Evolutionary conservation across 352 stramenopile genomes (phyloP).

Genomic region (Globisporangium canariense): DNA sequence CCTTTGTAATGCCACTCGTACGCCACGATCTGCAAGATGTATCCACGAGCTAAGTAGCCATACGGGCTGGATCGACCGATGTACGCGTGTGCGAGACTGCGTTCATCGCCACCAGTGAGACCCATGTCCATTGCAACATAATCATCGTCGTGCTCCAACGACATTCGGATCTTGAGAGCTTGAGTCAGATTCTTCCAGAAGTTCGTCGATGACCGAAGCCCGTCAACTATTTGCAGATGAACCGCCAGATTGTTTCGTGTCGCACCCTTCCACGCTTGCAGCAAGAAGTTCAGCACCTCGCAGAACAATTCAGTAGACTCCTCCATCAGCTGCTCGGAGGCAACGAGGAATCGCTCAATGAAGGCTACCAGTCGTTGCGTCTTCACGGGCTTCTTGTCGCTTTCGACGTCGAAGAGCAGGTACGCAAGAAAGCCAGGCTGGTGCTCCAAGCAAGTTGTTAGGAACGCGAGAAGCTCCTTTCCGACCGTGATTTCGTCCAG

Average conservation of each 20-base stretch:
- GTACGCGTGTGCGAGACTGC: conserved; percentile 23
- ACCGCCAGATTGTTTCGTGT: conserved; percentile 31
- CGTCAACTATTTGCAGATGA: conserved; percentile 44
- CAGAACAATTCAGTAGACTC: conserved; percentile 56
- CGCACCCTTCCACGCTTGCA: conserved; percentile 56
- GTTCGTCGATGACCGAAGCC: conserved; percentile 27
- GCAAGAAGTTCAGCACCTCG: conserved; percentile 46
- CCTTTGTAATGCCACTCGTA: conserved; percentile 62
- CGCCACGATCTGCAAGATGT: conserved; percentile 61
- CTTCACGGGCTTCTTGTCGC: conserved; percentile 16
- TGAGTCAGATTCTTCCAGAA: conserved; percentile 67
- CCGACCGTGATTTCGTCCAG: conserved; percentile 20
- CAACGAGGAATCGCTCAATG: conserved; percentile 47
- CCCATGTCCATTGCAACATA: conserved; percentile 36
- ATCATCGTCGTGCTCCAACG: conserved; percentile 39
- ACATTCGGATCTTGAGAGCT: conserved; percentile 55
- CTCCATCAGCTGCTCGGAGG: conserved; percentile 60
- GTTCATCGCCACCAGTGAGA: conserved; percentile 28
- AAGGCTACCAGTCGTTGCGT: conserved; percentile 32
- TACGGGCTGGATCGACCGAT: conserved; percentile 55
- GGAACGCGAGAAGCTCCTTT: conserved; percentile 47
- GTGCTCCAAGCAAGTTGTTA: conserved; percentile 51
- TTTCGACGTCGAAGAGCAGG: conserved; percentile 39
- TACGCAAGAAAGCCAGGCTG: conserved; percentile 62
- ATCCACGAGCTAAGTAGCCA: conserved; percentile 47